phyloP scores from a whole-genome alignment of 2,329 filamentous ascomycete genomes.

The Fusarium fujikuroi region DNA sequence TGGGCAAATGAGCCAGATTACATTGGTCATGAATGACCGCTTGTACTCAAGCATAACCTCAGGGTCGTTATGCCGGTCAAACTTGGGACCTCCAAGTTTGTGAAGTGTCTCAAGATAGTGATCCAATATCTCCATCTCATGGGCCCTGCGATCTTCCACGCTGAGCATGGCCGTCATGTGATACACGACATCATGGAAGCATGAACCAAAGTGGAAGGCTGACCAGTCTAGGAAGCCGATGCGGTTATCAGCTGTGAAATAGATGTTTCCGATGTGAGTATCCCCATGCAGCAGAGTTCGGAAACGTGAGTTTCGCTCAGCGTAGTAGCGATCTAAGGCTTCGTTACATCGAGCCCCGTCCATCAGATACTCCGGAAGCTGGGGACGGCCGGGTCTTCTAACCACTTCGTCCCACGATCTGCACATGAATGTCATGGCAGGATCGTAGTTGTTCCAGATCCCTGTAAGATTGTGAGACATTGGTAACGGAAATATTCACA shows the following conservation, averaged over 20 bases:
- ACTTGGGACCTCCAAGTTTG: slow-evolving; percentile 21
- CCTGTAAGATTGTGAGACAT: slow-evolving; percentile 15
- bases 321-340: slow-evolving; percentile 52
- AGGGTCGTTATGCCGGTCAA: slow-evolving; percentile 30
- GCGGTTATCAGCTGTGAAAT: slow-evolving; percentile 49
- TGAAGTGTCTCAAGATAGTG: slow-evolving; percentile 34
- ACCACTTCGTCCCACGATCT: slow-evolving; percentile 46
- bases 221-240: slow-evolving; percentile 57
- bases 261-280: slow-evolving; percentile 57
- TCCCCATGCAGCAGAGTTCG: slow-evolving; percentile 56
- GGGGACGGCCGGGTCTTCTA: slow-evolving; percentile 43
- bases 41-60: slow-evolving; percentile 44
- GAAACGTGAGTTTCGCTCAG: slow-evolving; percentile 51
- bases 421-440: slow-evolving; percentile 50
- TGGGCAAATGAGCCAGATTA: slow-evolving; percentile 41
- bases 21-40: slow-evolving; percentile 43
- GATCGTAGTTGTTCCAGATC: slow-evolving; percentile 52
- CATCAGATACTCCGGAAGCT: slow-evolving; percentile 52
- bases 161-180: slow-evolving; percentile 52
- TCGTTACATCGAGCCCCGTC: slow-evolving; percentile 49
- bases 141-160: slow-evolving; percentile 53
- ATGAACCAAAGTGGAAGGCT: slow-evolving; percentile 53
- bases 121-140: slow-evolving; percentile 49
- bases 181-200: slow-evolving; percentile 57
- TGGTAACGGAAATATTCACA: neutral